Base-by-base conservation (phyloP, 371 early-diverging fungal genomes). In the Mucor piriformis region DNA sequence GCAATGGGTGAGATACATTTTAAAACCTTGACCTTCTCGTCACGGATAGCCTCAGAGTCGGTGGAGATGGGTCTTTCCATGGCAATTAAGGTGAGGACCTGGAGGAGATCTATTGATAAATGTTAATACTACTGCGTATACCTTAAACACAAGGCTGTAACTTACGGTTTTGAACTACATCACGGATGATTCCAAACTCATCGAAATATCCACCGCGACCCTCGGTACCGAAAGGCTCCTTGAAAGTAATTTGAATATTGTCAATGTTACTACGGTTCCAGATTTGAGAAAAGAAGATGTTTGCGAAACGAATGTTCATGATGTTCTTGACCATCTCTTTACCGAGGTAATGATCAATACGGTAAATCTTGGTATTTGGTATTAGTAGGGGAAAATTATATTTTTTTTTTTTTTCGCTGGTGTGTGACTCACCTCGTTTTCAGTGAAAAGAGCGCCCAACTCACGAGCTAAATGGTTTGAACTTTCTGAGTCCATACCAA, bases 181-280 rank as follows among this genome's bases (percentile, higher is more conserved):
- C 99, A 61, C 99, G 95, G 64, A 99, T 94, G 51, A 99, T 97
- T 47, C 99, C 99, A 76, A 95, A 96, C 74, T 96, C 93, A 76
- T 99, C 99, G 88, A 99, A 99, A 83, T 99, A 99, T 11, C 97
- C 96, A 44, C 99, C 98, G 34, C 99, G 92, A 34, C 99, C 99
- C 68, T 98, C 95, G 6, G 96, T 98, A 18, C 99, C 99, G 73
- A 99, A 89, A 58, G 88, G 89, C 69, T 99, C 99, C 72, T 98
- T 99, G 79, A 99, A 99, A 0, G 95, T 94, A 74, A 96, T 96
- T 73, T 99, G 96, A n/a, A 99, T 88, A 59, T 95, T 96, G 64
- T 89, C 85, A 59, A 99, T 95, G 70, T 84, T 82, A 44, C 83
- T 82, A 38, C 94, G 88, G 74, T 94, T 88, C 99, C 99, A 98